Conservation (phyloP, 192 early-diverging fungal species). For the Backusella psychrophila region DNA sequence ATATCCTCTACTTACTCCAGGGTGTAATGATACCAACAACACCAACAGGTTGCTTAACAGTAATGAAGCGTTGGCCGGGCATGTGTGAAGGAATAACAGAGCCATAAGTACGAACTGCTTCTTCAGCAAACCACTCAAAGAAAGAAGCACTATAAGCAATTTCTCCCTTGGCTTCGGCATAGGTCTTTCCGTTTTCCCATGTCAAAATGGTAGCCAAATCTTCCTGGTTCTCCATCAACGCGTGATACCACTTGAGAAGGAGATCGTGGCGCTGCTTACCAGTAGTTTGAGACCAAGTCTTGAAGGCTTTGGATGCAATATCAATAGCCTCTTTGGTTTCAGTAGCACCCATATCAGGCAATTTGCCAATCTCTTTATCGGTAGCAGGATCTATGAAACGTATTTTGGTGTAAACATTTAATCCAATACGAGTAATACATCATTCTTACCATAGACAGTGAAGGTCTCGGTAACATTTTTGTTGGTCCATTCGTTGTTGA, state of each 20-base stretch:
- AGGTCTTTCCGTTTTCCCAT: conserved; percentile 81
- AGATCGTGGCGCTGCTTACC: conserved; percentile 56
- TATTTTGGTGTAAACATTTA: neutral
- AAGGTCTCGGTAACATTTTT: conserved; percentile 41
- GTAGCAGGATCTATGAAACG: conserved; percentile 56
- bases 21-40: conserved; percentile 72
- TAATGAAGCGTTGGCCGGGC: conserved; percentile 54
- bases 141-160: conserved; percentile 69
- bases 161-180: conserved; percentile 61
- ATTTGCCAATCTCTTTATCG: conserved; percentile 55
- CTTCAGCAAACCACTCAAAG: conserved; percentile 85
- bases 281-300: conserved; percentile 59
- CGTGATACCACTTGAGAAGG: conserved; percentile 62
- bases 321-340: conserved; percentile 59
- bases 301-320: conserved; percentile 57
- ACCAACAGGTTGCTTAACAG: conserved; percentile 81
- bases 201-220: conserved; percentile 83
- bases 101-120: conserved; percentile 77
- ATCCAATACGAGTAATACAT: neutral
- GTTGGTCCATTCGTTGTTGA: conserved; percentile 58
- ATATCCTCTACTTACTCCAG: conserved; percentile 51
- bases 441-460: conserved; percentile 48
- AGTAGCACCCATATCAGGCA: conserved; percentile 61
- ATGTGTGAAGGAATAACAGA: conserved; percentile 71
- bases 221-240: conserved; percentile 64